A percentile compares a stretch with the other conserved stretches of the same genome.
phyloP scores from a whole-genome alignment of 2,329 filamentous ascomycete species.

The Ophiostoma quercus region DNA sequence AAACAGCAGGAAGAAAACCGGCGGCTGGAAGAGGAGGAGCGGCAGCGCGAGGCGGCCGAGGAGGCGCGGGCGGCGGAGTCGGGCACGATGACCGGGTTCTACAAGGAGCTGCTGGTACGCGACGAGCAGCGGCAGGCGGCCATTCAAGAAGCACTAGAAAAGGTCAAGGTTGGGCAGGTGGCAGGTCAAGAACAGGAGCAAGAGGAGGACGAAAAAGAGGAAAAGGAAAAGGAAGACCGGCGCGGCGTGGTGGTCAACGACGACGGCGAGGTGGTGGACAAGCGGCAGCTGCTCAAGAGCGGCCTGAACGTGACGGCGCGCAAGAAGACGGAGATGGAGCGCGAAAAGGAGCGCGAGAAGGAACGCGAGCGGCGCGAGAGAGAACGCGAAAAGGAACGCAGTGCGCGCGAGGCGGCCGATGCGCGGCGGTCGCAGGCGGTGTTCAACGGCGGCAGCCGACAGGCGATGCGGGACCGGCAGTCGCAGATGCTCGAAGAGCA shows the following conservation, averaged over 20 bases:
- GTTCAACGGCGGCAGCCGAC: constrained; percentile 47
- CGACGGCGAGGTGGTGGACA: constrained; percentile 77
- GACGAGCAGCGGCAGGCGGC: constrained; percentile 66
- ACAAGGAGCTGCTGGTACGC: constrained; percentile 66
- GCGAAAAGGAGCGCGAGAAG: constrained; percentile 17
- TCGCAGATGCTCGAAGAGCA: constrained; percentile 74
- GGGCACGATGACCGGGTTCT: constrained; percentile 66
- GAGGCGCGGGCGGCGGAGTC: constrained; percentile 55
- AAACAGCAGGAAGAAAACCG: constrained; percentile 71
- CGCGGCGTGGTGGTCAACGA: constrained; percentile 68
- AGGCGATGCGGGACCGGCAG: constrained; percentile 69
- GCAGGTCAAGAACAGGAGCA: constrained; percentile 37
- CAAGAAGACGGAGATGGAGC: constrained; percentile 47
- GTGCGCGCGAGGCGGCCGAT: constrained; percentile 7
- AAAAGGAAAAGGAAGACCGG: constrained; percentile 49
- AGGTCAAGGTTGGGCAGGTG: background rate
- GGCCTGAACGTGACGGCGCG: constrained; percentile 68
- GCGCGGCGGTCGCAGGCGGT: constrained; percentile 34
- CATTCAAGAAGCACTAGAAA: constrained; percentile 58
- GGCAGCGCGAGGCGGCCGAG: constrained; percentile 57
- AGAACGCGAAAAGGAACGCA: constrained; percentile 5
- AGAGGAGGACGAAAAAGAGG: constrained; percentile 38
- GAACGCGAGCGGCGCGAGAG: constrained; percentile 8
- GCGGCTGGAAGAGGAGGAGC: constrained; percentile 66
- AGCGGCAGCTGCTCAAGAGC: constrained; percentile 69